Evolutionary conservation across 108 stramenopile genomes (phyloP).

Genomic region (Fragilaria crotonensis): DNA sequence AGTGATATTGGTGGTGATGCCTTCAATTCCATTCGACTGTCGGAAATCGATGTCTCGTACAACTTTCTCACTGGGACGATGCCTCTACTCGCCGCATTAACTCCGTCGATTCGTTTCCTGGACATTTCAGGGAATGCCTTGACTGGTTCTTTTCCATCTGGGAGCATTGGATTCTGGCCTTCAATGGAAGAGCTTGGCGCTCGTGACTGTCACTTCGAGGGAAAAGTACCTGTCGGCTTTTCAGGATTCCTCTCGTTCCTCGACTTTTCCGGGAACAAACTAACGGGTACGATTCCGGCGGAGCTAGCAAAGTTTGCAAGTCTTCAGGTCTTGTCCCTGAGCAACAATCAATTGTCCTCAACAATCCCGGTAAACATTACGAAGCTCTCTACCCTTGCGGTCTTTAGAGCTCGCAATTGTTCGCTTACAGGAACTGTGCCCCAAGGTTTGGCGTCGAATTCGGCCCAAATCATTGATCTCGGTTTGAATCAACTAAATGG

Average conservation of each 20-base stretch:
- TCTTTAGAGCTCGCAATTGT: background rate
- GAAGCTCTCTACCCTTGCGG: background rate
- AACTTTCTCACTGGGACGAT: background rate
- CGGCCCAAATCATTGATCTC: background rate
- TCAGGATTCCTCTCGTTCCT: background rate
- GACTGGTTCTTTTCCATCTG: background rate
- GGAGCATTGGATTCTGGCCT: background rate
- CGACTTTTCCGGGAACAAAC: conserved; percentile 11
- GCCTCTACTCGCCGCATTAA: background rate
- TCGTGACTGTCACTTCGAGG: background rate
- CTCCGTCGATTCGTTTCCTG: background rate
- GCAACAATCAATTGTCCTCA: conserved; percentile 23
- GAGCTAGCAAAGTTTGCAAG: conserved; percentile 15
- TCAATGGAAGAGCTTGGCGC: background rate
- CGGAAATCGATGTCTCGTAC: background rate
- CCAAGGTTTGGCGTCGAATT: background rate
- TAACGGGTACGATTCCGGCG: conserved; percentile 20
- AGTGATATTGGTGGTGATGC: background rate
- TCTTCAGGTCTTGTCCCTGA: conserved; percentile 18
- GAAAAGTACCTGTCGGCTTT: background rate
- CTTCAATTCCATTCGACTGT: background rate
- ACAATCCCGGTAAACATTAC: conserved; percentile 11
- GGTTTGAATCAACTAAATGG: background rate
- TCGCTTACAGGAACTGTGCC: background rate
- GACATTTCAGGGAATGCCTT: background rate